phyloP scores from a whole-genome alignment of 2,329 filamentous ascomycete genomes.

The Metarhizium humberi region DNA sequence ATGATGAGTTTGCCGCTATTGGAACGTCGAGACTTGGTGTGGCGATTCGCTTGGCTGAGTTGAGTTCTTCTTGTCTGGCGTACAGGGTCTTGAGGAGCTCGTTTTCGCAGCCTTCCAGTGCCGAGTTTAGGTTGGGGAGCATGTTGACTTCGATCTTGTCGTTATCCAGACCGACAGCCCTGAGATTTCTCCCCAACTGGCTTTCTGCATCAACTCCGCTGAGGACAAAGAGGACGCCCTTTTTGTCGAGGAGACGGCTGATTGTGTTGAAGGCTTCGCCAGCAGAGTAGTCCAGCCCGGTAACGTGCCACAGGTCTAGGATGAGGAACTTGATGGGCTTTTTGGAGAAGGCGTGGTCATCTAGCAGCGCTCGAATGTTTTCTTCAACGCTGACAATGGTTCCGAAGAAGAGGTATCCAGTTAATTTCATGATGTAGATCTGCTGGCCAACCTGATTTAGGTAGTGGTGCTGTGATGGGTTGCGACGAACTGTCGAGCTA shows the following conservation, averaged over 20 bases:
- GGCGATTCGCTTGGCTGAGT: constrained; percentile 31
- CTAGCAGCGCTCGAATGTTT: constrained; percentile 71
- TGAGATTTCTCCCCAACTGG: constrained; percentile 66
- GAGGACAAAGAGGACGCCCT: constrained; percentile 71
- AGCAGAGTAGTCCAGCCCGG: constrained; percentile 89
- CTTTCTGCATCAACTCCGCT: constrained; percentile 72
- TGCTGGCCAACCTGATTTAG: constrained; percentile 78
- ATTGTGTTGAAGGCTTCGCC: constrained; percentile 92
- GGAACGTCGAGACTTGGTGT: constrained; percentile 41
- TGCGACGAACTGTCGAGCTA: constrained; percentile 84
- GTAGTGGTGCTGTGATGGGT: constrained; percentile 81
- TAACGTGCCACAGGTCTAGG: constrained; percentile 81
- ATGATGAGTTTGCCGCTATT: constrained; percentile 19
- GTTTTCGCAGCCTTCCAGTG: constrained; percentile 90
- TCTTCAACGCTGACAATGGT: constrained; percentile 94
- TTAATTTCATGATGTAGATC: constrained; percentile 83
- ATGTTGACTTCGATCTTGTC: constrained; percentile 67
- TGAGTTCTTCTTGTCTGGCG: constrained; percentile 53
- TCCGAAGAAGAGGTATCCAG: constrained; percentile 95
- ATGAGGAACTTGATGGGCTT: constrained; percentile 84
- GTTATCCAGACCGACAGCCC: constrained; percentile 73
- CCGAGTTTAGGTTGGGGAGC: constrained; percentile 84
- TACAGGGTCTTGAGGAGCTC: constrained; percentile 79
- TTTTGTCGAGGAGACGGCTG: constrained; percentile 69
- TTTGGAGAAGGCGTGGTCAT: constrained; percentile 68